Evolutionary conservation across 2,329 filamentous ascomycete species (phyloP).

Genomic region (Microascus cirrosus): DNA sequence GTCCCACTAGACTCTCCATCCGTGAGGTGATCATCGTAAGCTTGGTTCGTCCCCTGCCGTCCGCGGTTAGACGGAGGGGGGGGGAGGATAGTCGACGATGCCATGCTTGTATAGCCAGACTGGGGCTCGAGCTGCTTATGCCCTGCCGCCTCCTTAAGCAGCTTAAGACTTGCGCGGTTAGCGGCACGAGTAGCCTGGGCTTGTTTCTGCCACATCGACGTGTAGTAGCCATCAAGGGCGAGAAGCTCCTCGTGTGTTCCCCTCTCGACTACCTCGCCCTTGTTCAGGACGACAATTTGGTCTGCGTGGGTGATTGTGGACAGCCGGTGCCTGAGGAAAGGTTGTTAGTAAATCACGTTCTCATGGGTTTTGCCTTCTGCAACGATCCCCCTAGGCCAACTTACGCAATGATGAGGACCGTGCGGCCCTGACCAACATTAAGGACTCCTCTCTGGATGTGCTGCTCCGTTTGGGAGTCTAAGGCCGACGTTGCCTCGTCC

Average conservation of each 20-base stretch:
- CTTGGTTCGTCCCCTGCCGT: neutral
- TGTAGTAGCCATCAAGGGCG: conserved; percentile 59
- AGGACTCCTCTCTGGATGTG: conserved; percentile 83
- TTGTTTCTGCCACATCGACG: conserved; percentile 83
- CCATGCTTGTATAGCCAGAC: conserved; percentile 32
- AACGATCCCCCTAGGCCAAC: conserved; percentile 16
- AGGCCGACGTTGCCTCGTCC: conserved; percentile 83
- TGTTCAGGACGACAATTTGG: conserved; percentile 69
- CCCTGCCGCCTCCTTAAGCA: conserved; percentile 9
- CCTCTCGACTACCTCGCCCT: conserved; percentile 65
- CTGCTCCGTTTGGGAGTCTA: conserved; percentile 87
- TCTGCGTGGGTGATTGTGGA: conserved; percentile 81
- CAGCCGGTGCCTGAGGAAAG: conserved; percentile 52
- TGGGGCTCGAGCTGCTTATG: conserved; percentile 22
- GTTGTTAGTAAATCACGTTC: conserved; percentile 9
- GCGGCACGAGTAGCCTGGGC: conserved; percentile 65
- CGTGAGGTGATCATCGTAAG: conserved; percentile 1
- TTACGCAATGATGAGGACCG: conserved; percentile 89
- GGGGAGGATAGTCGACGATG: conserved; percentile 17
- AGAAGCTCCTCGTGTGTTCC: conserved; percentile 73
- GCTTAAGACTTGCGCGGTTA: conserved; percentile 26
- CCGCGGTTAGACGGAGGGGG: neutral
- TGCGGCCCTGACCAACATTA: conserved; percentile 73
- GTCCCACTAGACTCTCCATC: conserved; percentile 4
- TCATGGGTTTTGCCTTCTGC: neutral